Conservation (phyloP, 306 rosid genomes). For the Lathyrus tuberosus region DNA sequence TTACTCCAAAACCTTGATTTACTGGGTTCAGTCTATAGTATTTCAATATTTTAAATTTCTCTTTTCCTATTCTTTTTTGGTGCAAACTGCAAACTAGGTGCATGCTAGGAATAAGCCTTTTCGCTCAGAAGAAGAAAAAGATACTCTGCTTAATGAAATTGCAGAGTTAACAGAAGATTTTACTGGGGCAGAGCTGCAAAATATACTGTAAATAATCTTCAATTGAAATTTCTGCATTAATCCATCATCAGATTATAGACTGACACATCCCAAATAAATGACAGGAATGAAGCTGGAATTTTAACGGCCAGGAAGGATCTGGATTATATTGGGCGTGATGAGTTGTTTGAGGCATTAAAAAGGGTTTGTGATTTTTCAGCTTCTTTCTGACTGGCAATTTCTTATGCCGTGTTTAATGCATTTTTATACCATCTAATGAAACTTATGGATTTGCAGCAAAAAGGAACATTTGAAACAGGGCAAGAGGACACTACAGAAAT, state of each 20-base stretch:
- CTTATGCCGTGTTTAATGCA: conserved; percentile 5
- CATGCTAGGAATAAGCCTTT: conserved; percentile 92
- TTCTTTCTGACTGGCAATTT: conserved; percentile 41
- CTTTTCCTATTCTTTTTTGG: conserved; percentile 12
- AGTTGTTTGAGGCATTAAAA: conserved; percentile 92
- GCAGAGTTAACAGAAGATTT: conserved; percentile 91
- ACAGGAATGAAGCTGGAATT: conserved; percentile 99
- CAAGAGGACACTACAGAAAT: conserved; percentile 92
- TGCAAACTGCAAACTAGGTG: conserved; percentile 58
- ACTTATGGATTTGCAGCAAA: conserved; percentile 75
- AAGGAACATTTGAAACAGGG: conserved; percentile 98
- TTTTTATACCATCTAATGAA: conserved; percentile 31
- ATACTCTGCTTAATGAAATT: conserved; percentile 73
- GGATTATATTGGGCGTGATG: conserved; percentile 86
- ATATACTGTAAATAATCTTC: conserved; percentile 69
- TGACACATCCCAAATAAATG: conserved; percentile 45
- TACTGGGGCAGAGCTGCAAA: conserved; percentile 98
- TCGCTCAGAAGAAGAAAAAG: conserved; percentile 83
- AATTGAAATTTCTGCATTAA: conserved; percentile 30
- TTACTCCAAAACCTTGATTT: conserved; percentile 18
- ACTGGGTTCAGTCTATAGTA: conserved; percentile 27
- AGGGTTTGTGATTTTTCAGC: conserved; percentile 63
- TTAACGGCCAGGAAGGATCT: conserved; percentile 97
- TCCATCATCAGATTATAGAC: conserved; percentile 26
- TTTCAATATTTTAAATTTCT: conserved; percentile 24